Evolutionary conservation across 176 grass and related monocot species (phyloP), one percentile per base, ranked within the genome.

Genomic region (Alopecurus myosuroides): DNA sequence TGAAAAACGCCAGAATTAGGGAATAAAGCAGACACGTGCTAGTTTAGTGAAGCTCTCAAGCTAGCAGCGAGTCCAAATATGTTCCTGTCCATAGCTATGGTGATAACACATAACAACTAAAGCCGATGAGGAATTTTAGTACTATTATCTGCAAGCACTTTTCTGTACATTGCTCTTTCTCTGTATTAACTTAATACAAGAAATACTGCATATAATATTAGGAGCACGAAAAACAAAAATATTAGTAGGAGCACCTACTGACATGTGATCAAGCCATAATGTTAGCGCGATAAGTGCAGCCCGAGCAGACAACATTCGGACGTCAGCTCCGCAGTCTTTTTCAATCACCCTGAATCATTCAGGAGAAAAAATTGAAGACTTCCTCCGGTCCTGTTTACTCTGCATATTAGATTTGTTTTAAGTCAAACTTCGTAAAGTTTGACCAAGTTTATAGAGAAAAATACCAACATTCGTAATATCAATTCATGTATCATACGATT

Each of bases 231-330:
- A n/a, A 55, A n/a, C n/a, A n/a, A n/a, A n/a, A n/a, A 17, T 45
- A 70, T 70, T 50, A 31, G 58, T 68, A 69, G 41, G 67, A 91
- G 71, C 57, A 89, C 85, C 56, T 91, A 95, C 95, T 84, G 94
- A 92, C 95, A 98, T 93, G 18, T 91, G 86, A 90, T 98, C 95
- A 86, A 95, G 90, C 95, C 95, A 98, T 76, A 98, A 79, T 41
- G 95, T 95, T 70, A 98, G 87, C 56, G 90, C 92, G 10, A 91
- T 73, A 77, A 95, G 92, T 77, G 95, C 91, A 85, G 92, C 95
- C 57, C 95, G 92, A 80, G 92, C 90, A 81, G 95, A 98, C 82
- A 98, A 58, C 73, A 88, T 98, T 23, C 91, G 81, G 25, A 98
- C 74, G 77, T 98, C 95, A 88, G 95, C 92, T 74, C 90, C 92